Evolutionary conservation across 441 rosid species (phyloP).

Genomic region (Euphorbia corollata): DNA sequence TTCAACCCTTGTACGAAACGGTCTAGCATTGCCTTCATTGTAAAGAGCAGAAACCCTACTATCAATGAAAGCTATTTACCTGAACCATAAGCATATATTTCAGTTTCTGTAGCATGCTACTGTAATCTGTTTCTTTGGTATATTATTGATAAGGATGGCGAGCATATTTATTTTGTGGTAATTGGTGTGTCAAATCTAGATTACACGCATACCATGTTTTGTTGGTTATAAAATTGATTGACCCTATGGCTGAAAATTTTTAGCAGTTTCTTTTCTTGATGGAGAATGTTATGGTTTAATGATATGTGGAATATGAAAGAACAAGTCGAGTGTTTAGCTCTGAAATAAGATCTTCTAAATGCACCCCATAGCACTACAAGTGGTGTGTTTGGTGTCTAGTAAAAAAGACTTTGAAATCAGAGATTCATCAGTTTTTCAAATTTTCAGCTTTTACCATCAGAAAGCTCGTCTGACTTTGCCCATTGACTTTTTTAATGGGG

Average conservation of each 20-base stretch:
- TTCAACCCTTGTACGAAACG: neutral
- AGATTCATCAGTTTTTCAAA: neutral
- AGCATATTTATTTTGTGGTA: neutral
- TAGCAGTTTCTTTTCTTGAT: neutral
- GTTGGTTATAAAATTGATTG: neutral
- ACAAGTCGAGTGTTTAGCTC: neutral
- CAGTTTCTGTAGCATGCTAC: neutral
- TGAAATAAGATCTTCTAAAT: neutral
- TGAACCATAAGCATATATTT: neutral
- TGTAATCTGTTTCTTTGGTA: neutral
- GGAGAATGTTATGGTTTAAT: neutral
- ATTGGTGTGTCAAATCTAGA: neutral
- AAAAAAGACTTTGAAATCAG: neutral
- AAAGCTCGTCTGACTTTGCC: neutral
- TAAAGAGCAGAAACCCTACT: neutral
- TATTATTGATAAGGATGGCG: neutral
- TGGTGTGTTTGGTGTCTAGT: neutral
- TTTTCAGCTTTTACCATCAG: neutral
- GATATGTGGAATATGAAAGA: neutral
- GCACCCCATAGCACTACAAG: neutral
- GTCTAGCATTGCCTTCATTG: neutral
- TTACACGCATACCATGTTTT: neutral
- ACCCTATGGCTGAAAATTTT: neutral
- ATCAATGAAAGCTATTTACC: neutral
- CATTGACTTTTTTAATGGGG: neutral